Base-by-base conservation (phyloP, 257 asterid genomes). In the Eucommia ulmoides region DNA sequence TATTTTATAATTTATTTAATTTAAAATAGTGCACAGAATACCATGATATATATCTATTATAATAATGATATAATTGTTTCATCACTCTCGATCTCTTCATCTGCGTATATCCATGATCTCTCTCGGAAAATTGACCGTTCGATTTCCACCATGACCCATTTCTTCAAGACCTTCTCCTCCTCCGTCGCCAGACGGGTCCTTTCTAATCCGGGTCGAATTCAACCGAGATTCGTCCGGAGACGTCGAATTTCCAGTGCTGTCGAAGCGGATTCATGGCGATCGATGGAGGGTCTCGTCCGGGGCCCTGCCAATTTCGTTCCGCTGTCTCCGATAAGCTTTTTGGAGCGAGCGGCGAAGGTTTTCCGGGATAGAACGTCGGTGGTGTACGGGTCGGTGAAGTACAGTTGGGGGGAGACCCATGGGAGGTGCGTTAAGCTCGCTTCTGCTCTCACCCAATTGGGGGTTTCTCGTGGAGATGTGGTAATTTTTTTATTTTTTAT, bases 381-480 rank as follows among this genome's bases (percentile, higher is more conserved):
- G 12, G 54, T 65, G 9, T 53, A 60, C 41, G 76, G 76, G 11
- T 56, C 60, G 11, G 48, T 70, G 22, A 64, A 46, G 48, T 65
- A 60, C 19, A 70, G 68, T 29, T 70, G 76, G 76, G 65, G 38
- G 53, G 66, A 70, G 45, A 65, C 76, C 33, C 64, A 59, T 20
- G 49, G 18, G 0, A 65, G 76, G 53, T 70, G 76, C 41, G 47
- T 65, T 11, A 70, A 65, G 33, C 50, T 70, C 1, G 69, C 76
- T 61, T 61, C 72, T 65, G 63, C 76, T 33, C 29, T 70, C 20
- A 49, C 56, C 33, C 65, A 65, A 53, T 19, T 65, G 50, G 72
- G 68, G 23, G 56, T 69, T 69, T 60, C 65, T 33, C 68, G 62
- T 16, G 76, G 76, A 2, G 68, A 70, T 50, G 56, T 56, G 19